phyloP scores from a whole-genome alignment of 129 eudicot genomes.

The Lactuca sativa region DNA sequence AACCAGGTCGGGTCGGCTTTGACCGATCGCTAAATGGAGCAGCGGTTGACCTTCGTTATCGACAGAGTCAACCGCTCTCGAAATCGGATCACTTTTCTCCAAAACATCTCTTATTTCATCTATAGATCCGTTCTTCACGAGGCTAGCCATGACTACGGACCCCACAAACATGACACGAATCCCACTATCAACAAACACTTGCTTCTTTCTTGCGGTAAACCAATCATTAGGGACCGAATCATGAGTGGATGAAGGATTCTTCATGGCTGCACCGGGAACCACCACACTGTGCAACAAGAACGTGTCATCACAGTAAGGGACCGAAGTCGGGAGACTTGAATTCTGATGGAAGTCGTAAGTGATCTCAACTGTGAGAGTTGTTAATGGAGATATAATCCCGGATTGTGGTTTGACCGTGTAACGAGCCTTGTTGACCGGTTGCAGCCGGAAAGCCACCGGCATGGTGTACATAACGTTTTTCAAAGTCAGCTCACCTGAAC shows the following conservation, averaged over 20 bases:
- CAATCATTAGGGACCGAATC: constrained; percentile 69
- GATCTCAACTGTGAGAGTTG: constrained; percentile 51
- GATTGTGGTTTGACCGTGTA: constrained; percentile 60
- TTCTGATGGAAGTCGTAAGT: constrained; percentile 42
- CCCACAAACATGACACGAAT: constrained; percentile 77
- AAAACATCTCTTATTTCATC: constrained; percentile 67
- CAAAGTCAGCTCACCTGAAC: constrained; percentile 60
- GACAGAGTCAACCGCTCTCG: constrained; percentile 57
- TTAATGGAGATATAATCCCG: constrained; percentile 68
- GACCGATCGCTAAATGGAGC: constrained; percentile 68
- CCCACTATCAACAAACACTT: constrained; percentile 77
- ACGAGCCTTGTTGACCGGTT: constrained; percentile 52
- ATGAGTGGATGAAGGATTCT: constrained; percentile 49
- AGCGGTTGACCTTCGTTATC: constrained; percentile 65
- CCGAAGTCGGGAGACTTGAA: constrained; percentile 40
- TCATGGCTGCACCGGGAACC: constrained; percentile 71
- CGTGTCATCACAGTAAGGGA: constrained; percentile 64
- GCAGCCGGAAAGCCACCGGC: constrained; percentile 83
- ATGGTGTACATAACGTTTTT: constrained; percentile 85
- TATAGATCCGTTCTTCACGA: constrained; percentile 52
- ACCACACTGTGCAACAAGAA: constrained; percentile 77
- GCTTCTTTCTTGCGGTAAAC: constrained; percentile 77
- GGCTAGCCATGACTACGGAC: constrained; percentile 55
- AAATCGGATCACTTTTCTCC: constrained; percentile 53
- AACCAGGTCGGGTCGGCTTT: constrained; percentile 58